Percentiles rank a stretch among this genome's conserved stretches.
phyloP scores from a whole-genome alignment of 371 early-diverging fungal species.

The Rhizopus arrhizus region DNA sequence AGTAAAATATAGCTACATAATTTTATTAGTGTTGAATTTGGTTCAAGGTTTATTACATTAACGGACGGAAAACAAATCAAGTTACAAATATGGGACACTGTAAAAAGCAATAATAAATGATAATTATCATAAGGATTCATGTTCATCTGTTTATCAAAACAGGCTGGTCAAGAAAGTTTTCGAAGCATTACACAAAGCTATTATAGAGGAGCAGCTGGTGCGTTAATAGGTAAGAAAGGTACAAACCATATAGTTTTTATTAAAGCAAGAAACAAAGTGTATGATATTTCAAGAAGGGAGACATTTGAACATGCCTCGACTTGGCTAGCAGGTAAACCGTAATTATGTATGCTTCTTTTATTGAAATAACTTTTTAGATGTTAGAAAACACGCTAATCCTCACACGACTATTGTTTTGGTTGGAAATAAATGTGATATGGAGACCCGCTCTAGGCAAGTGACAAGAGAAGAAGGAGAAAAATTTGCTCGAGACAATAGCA shows the following conservation, averaged over 20 bases:
- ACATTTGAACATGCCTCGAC: conserved; percentile 89
- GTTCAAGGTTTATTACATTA: conserved; percentile 77
- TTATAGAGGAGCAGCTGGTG: conserved; percentile 97
- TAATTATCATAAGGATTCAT: background rate
- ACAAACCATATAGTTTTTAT: conserved; percentile 2
- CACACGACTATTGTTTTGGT: conserved; percentile 90
- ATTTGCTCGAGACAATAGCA: conserved; percentile 84
- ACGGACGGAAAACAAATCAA: conserved; percentile 81
- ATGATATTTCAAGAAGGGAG: conserved; percentile 83
- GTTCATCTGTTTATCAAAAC: background rate
- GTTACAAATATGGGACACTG: conserved; percentile 99
- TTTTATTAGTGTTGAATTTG: conserved; percentile 74
- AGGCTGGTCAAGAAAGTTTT: conserved; percentile 95
- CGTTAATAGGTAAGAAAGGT: conserved; percentile 64
- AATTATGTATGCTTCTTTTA: background rate
- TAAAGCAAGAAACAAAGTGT: conserved; percentile 43
- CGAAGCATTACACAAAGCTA: conserved; percentile 95
- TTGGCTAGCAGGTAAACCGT: conserved; percentile 82
- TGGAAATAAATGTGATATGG: conserved; percentile 93
- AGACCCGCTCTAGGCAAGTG: conserved; percentile 74
- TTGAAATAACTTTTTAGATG: conserved; percentile 44
- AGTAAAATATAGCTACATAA: conserved; percentile 7
- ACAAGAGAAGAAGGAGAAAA: conserved; percentile 85
- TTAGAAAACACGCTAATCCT: conserved; percentile 85
- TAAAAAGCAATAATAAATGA: conserved; percentile 49